Base-by-base conservation (phyloP, 139 green algal genomes). In the Asterochloris erici region DNA sequence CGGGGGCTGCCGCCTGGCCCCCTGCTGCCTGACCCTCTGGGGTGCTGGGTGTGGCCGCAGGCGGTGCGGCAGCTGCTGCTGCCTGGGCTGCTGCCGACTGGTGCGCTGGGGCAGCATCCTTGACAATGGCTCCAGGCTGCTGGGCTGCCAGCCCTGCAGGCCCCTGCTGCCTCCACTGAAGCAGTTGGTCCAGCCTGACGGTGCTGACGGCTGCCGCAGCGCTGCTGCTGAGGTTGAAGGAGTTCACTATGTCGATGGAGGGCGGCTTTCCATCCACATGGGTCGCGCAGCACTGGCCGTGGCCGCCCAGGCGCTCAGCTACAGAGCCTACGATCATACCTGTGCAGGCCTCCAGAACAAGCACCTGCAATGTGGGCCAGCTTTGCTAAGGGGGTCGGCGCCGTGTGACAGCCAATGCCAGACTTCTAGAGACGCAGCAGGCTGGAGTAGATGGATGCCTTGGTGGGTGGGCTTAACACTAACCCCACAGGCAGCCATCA, bases 281-380 rank as follows among this genome's bases (percentile, higher is more conserved):
- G 10, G 84, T 77, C 1, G 82, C 81, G 63, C 83, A 92, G 69
- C 96, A 84, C 17, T 73, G 54, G 19, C 94, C 94, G 63, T 78
- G 47, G 24, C 94, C 93, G 47, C 93, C 92, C 77, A 97, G 62
- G 19, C 93, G 89, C 88, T 98, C 95, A 47, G 90, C 85, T 54
- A 90, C 91, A 27, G 93, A 91, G 13, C 85, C 94, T 60, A 86
- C 88, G 4, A 98, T 76, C 63, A 98, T 71, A 14, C 91, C 87
- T 29, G 87, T 83, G 78, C 89, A 96, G 28, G 74, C 83, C 27
- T 98, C 94, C 11, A 95, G 26, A 19, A 98, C 87, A 54, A 98
- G 85, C 68, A 93, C 89, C 64, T 84, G 78, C 66, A 81, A 6
- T 54, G 38, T 54, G 38, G 38, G 4, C 2, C 38, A 54, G 38